These are phyloP conservation scores for Penstemon barbatus DNA, from an alignment of 257 asterid species.

Conservation along the genomic window DNA sequence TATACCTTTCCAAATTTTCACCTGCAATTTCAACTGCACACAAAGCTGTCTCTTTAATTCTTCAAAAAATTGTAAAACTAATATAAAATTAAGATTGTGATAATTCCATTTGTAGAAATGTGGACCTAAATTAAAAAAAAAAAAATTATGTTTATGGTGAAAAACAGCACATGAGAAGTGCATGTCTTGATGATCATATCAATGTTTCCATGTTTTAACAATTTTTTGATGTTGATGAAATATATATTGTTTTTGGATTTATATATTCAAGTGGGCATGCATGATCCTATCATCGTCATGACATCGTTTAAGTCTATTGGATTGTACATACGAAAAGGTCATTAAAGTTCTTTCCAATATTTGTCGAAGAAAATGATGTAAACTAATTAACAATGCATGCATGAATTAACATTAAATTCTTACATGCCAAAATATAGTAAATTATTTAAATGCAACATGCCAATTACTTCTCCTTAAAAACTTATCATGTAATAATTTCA, in stretches of 20 bases:
- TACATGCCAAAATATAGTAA: too few relatives aligned
- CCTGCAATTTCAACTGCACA: not conserved
- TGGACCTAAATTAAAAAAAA: not conserved
- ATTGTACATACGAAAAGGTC: not conserved
- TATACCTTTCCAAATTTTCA: not conserved
- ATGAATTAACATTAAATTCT: too few relatives aligned
- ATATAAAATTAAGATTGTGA: not conserved
- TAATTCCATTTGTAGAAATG: slow-evolving; percentile 3
- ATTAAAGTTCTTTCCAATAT: not conserved
- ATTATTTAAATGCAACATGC: too few relatives aligned
- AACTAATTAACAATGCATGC: not conserved
- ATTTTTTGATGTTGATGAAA: not conserved
- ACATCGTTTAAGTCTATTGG: not conserved
- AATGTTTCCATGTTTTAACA: not conserved
- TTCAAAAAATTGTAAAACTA: not conserved
- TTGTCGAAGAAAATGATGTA: not conserved
- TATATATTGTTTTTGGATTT: too few relatives aligned
- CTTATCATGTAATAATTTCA: too few relatives aligned
- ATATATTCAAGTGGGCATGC: not conserved
- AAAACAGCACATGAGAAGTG: slow-evolving; percentile 16
- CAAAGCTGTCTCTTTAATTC: not conserved
- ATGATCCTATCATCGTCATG: not conserved
- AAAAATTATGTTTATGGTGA: not conserved
- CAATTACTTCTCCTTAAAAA: too few relatives aligned
- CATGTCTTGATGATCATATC: not conserved